Evolutionary conservation across 768 basidiomycete genomes (phyloP).

Genomic region (Boletus subparvulus): DNA sequence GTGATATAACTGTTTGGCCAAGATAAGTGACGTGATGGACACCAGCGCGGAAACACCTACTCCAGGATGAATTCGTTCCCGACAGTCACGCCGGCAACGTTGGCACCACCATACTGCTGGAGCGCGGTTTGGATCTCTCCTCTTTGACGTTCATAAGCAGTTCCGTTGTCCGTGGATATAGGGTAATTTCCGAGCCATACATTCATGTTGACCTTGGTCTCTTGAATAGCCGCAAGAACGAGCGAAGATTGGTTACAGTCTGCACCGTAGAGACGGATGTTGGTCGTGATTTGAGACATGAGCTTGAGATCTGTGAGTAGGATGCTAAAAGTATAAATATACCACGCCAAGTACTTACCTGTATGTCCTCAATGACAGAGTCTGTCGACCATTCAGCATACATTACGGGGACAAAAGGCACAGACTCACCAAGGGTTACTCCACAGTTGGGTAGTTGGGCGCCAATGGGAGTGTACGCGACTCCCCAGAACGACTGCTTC

Average conservation of each 20-base stretch:
- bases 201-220: constrained; percentile 83
- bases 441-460: constrained; percentile 74
- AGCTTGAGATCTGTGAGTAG: constrained; percentile 43
- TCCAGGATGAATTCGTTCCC: constrained; percentile 91
- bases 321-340: not conserved
- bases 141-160: constrained; percentile 74
- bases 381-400: constrained; percentile 28
- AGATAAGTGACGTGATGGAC: constrained; percentile 1
- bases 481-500: constrained; percentile 75
- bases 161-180: constrained; percentile 56
- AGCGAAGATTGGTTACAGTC: constrained; percentile 83
- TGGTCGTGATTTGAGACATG: constrained; percentile 82
- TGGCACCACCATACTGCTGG: constrained; percentile 69
- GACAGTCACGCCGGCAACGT: constrained; percentile 82
- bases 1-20: constrained; percentile 53
- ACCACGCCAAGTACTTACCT: constrained; percentile 46
- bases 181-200: constrained; percentile 78
- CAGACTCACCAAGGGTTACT: constrained; percentile 41
- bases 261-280: constrained; percentile 81
- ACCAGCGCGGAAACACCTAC: constrained; percentile 35
- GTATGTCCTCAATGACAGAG: constrained; percentile 68
- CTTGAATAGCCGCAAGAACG: constrained; percentile 85
- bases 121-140: constrained; percentile 65
- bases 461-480: constrained; percentile 83
- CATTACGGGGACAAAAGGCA: not conserved